Base-by-base conservation (phyloP, 2,329 filamentous ascomycete genomes). In the Cladosporium sp. region DNA sequence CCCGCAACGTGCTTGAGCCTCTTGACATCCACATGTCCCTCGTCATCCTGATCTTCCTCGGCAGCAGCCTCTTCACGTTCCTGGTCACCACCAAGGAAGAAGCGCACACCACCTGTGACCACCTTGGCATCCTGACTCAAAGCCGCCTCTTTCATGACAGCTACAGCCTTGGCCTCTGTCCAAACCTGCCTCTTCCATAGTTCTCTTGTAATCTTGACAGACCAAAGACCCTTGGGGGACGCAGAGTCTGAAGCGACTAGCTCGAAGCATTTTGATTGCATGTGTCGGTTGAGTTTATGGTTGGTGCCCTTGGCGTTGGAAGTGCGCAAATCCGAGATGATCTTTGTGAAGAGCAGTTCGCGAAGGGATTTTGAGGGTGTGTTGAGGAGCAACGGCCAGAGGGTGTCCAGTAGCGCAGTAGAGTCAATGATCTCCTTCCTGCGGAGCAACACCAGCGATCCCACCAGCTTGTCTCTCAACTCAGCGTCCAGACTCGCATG, bases 181-280 rank as follows among this genome's bases (percentile, higher is more conserved):
- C 95, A 99, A 69, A 98, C 89, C 72, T 97, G 93, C 56, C 94
- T 87, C 80, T 93, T 96, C 95, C 95, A 99, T 74, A 99, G 83
- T 81, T 99, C 95, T 68, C 94, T 86, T 4, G 93, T 96, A 69
- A 99, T 86, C 79, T 97, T 97, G 67, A 97, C 92, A 3, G 95
- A 93, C 95, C 95, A 99, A 59, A 99, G 84, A 4, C 91, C 92
- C 74, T 96, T 95, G 0, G 91, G 85, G 0, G 93, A 96, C 10
- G 90, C 84, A 50, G 91, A 88, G 77, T 99, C 94, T 3, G 91
- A 91, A 18, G 91, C 92, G 53, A 98, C 87, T 28, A 98, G 84
- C 78, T 97, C 97, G 82, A 92, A 96, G 31, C 98, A 86, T 14
- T 96, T 92, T 3, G 91, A 96, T 78, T 99, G 95, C 67, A 98